A percentile compares a stretch with the other conserved stretches of the same genome.
These are phyloP conservation scores for Talaromyces thailandensis DNA, from an alignment of 495 filamentous ascomycete species.

Conservation along the genomic window DNA sequence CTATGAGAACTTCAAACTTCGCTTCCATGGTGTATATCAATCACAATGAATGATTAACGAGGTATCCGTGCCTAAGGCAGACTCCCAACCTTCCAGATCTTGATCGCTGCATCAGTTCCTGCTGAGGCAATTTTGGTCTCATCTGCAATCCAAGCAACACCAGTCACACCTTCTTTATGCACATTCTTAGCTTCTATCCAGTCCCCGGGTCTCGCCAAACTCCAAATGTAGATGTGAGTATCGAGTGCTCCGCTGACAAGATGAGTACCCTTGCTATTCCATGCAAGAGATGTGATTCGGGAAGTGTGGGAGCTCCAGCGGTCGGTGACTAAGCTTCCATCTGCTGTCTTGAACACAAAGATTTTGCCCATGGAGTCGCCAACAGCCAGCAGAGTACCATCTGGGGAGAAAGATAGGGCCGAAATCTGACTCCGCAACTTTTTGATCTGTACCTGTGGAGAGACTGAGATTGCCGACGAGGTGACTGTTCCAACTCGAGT, in stretches of 20 bases:
- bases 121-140: conserved; percentile 63
- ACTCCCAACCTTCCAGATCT: conserved; percentile 74
- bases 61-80: conserved; percentile 28
- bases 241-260: conserved; percentile 81
- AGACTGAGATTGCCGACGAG: conserved; percentile 34
- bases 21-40: neutral
- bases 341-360: conserved; percentile 52
- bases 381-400: conserved; percentile 64
- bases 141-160: conserved; percentile 70
- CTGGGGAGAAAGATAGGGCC: conserved; percentile 67
- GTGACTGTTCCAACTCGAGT: conserved; percentile 62
- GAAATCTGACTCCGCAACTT: conserved; percentile 32
- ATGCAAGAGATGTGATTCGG: conserved; percentile 71
- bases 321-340: conserved; percentile 40
- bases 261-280: conserved; percentile 66
- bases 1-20: neutral
- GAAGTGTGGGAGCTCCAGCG: conserved; percentile 92
- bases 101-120: conserved; percentile 83
- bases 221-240: conserved; percentile 89
- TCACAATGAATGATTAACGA: neutral
- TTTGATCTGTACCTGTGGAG: conserved; percentile 35
- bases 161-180: conserved; percentile 91
- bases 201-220: conserved; percentile 69
- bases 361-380: conserved; percentile 85
- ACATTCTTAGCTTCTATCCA: conserved; percentile 72